These are phyloP conservation scores for Calonectria fujianensis DNA, from an alignment of 2,329 filamentous ascomycete genomes.

Conservation along the genomic window DNA sequence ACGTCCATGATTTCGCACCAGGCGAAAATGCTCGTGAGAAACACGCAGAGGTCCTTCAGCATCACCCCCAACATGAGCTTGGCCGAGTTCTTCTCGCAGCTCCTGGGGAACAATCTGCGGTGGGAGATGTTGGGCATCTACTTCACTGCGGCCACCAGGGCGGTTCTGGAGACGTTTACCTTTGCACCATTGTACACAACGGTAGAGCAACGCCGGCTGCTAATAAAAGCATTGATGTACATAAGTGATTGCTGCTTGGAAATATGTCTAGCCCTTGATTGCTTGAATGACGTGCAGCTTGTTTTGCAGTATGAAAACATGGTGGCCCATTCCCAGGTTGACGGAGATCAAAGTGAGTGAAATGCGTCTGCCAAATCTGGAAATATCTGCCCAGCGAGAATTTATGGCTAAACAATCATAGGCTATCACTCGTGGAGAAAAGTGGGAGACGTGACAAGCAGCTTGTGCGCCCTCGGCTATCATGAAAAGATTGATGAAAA, in stretches of 20 bases:
- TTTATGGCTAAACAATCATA: neutral
- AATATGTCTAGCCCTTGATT: constrained; percentile 47
- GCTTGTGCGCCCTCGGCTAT: constrained; percentile 67
- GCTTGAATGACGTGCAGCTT: constrained; percentile 65
- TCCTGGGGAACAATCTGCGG: constrained; percentile 33
- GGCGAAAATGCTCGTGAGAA: constrained; percentile 22
- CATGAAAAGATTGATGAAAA: constrained; percentile 61
- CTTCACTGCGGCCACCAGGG: constrained; percentile 30
- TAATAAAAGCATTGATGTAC: constrained; percentile 29
- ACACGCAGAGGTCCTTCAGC: constrained; percentile 18
- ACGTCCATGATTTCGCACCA: neutral
- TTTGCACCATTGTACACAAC: constrained; percentile 25
- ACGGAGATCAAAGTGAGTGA: constrained; percentile 62
- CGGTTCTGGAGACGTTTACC: constrained; percentile 19
- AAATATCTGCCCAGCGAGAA: no score
- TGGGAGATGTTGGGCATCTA: constrained; percentile 37
- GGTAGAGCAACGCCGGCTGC: constrained; percentile 18
- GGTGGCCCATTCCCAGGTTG: constrained; percentile 63
- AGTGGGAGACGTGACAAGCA: constrained; percentile 66
- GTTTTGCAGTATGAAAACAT: constrained; percentile 67
- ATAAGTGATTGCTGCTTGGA: constrained; percentile 38
- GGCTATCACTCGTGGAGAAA: constrained; percentile 65
- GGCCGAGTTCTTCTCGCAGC: constrained; percentile 27
- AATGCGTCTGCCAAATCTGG: neutral
- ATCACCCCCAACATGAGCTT: neutral